Conservation (phyloP, 1,284 basidiomycete genomes). For the Naganishia cerealis region DNA sequence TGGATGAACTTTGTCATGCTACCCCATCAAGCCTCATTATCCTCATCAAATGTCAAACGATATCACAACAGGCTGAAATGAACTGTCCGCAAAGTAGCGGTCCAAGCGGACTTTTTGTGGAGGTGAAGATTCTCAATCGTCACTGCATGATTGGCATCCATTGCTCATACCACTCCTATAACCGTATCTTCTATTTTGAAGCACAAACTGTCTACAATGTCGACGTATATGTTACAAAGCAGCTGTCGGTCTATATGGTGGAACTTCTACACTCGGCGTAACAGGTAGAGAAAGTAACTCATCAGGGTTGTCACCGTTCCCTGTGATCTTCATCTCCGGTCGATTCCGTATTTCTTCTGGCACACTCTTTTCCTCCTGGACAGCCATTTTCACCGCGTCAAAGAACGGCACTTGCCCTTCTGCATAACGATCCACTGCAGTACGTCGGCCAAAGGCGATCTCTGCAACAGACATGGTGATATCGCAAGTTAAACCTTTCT, state of each 20-base stretch:
- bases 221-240: neutral
- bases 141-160: neutral
- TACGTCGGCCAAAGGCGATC: constrained; percentile 28
- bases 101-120: no score
- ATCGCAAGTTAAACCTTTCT: constrained; percentile 34
- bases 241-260: constrained; percentile 2
- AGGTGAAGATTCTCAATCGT: no score
- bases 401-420: constrained; percentile 30
- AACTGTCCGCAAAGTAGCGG: no score
- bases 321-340: constrained; percentile 4
- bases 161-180: neutral
- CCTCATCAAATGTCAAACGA: no score
- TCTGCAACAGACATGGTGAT: constrained; percentile 33
- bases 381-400: constrained; percentile 25
- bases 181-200: neutral
- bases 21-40: no score
- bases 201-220: neutral
- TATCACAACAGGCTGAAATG: no score
- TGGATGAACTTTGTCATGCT: no score
- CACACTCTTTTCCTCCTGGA: constrained; percentile 23
- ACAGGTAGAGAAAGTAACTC: constrained; percentile 13
- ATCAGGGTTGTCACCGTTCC: constrained; percentile 7
- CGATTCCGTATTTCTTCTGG: constrained; percentile 1
- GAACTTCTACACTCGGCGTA: constrained; percentile 5
- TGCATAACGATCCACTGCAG: constrained; percentile 22